A percentile compares a stretch with the other conserved stretches of the same genome.
These are phyloP conservation scores for Trametopsis cervina DNA, from an alignment of 768 basidiomycete genomes.

Conservation along the genomic window DNA sequence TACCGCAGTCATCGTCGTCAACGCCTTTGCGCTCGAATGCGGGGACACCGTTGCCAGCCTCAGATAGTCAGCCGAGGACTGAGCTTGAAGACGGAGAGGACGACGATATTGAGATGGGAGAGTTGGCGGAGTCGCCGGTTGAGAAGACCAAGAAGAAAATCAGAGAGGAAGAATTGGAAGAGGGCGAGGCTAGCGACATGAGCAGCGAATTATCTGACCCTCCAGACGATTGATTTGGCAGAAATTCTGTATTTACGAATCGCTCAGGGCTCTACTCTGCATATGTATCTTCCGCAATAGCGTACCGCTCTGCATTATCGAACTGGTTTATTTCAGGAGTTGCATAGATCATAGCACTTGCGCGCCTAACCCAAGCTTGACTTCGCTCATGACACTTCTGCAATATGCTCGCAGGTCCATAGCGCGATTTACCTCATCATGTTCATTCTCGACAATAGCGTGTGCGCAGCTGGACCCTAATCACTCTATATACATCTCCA, in stretches of 20 bases:
- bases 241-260: no score
- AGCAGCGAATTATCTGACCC: conserved; percentile 75
- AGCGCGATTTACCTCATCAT: not conserved
- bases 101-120: conserved; percentile 90
- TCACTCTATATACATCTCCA: conserved; percentile 67
- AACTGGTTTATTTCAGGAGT: no score
- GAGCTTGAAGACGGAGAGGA: conserved; percentile 45
- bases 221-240: conserved; percentile 48
- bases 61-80: conserved; percentile 3
- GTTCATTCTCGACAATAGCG: not conserved
- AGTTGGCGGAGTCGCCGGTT: conserved; percentile 68
- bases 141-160: conserved; percentile 32
- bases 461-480: conserved; percentile 9
- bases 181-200: conserved; percentile 79
- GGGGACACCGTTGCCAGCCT: conserved; percentile 9
- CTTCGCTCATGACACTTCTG: conserved; percentile 1
- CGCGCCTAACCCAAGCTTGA: not conserved
- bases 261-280: no score
- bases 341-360: no score
- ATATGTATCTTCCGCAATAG: no score
- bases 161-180: conserved; percentile 69
- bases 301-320: no score
- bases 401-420: conserved; percentile 3
- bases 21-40: conserved; percentile 20
- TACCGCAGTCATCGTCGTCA: conserved; percentile 17